Evolutionary conservation across 1,284 basidiomycete species (phyloP).

Genomic region (Cystobasidium slooffiae): DNA sequence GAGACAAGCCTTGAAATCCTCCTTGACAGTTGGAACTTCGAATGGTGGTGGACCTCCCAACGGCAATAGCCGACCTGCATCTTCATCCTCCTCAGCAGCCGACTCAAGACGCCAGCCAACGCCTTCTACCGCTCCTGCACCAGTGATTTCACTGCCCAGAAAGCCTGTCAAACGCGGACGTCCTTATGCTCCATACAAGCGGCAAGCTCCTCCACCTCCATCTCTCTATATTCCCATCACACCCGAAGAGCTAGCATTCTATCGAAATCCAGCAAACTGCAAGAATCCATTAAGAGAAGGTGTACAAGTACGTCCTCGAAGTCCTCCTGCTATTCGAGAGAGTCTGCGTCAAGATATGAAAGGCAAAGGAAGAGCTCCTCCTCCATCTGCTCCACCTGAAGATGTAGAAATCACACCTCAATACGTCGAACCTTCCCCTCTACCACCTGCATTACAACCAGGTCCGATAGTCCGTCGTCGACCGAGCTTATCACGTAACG

Average conservation of each 20-base stretch:
- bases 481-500: background rate
- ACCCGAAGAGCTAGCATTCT: slow-evolving; percentile 30
- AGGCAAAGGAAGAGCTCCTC: slow-evolving; percentile 24
- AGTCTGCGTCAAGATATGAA: slow-evolving; percentile 24
- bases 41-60: background rate
- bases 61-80: background rate
- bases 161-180: slow-evolving; percentile 36
- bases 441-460: slow-evolving; percentile 25
- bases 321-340: slow-evolving; percentile 13
- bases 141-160: background rate
- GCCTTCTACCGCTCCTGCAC: background rate
- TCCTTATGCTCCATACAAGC: slow-evolving; percentile 21
- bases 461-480: slow-evolving; percentile 1
- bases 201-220: slow-evolving; percentile 31
- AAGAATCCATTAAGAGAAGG: slow-evolving; percentile 34
- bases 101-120: slow-evolving; percentile 1
- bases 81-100: slow-evolving; percentile 4
- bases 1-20: slow-evolving; percentile 3
- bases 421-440: slow-evolving; percentile 29
- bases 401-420: slow-evolving; percentile 32
- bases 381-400: slow-evolving; percentile 2
- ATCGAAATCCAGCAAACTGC: slow-evolving; percentile 36
- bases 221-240: slow-evolving; percentile 29
- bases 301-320: slow-evolving; percentile 14
- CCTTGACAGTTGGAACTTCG: background rate